Conservation (phyloP, 2,329 filamentous ascomycete genomes). For the Thermochaetoides dissita region DNA sequence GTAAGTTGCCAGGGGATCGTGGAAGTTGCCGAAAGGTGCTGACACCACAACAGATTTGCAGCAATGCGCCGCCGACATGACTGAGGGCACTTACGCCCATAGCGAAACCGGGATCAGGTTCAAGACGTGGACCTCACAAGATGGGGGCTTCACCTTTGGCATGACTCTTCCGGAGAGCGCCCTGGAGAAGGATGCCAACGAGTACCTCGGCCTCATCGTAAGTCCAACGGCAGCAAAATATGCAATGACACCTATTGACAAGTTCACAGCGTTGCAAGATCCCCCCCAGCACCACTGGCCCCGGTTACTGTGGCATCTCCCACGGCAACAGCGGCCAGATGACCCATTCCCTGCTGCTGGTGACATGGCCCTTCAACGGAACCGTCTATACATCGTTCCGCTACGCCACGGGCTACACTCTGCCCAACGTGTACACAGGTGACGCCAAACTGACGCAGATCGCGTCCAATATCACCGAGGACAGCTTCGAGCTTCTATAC, state of each 20-base stretch:
- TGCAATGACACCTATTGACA: too few relatives aligned
- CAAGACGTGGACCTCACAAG: constrained; percentile 12
- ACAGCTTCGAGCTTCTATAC: constrained; percentile 48
- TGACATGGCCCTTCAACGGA: constrained; percentile 41
- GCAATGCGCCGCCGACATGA: constrained; percentile 12
- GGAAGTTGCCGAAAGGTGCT: background rate
- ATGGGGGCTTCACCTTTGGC: constrained; percentile 27
- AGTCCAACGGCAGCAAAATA: too few relatives aligned
- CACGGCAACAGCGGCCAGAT: constrained; percentile 36
- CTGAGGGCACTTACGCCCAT: constrained; percentile 13
- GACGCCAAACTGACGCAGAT: constrained; percentile 48
- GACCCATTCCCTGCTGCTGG: constrained; percentile 42
- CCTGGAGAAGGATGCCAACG: constrained; percentile 31
- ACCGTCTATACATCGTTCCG: constrained; percentile 44
- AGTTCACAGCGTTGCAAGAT: too few relatives aligned
- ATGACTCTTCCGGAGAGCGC: constrained; percentile 39
- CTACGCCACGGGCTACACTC: constrained; percentile 43
- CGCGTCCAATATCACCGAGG: constrained; percentile 40
- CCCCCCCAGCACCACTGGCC: constrained; percentile 7
- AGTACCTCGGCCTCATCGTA: constrained; percentile 48
- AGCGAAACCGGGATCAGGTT: constrained; percentile 13
- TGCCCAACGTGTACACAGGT: constrained; percentile 45
- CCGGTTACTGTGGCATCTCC: constrained; percentile 45
- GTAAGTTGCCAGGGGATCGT: constrained; percentile 8
- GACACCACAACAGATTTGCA: constrained; percentile 10